These are phyloP conservation scores for Sporothrix brasiliensis DNA, from an alignment of 2,329 filamentous ascomycete species.

Conservation along the genomic window DNA sequence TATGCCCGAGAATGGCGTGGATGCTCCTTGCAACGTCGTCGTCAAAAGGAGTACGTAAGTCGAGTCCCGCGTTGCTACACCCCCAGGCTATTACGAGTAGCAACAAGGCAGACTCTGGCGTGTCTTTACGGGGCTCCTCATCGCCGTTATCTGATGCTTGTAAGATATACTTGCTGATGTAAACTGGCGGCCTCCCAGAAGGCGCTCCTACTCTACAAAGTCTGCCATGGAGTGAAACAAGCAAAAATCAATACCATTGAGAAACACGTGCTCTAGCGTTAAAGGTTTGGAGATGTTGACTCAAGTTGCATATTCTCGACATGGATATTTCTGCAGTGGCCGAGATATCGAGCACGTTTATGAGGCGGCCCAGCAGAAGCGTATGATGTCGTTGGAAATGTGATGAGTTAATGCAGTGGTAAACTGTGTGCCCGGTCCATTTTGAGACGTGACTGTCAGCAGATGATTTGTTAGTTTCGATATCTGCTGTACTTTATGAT, in stretches of 20 bases:
- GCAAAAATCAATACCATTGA: background rate
- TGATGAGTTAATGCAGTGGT: too few species aligned
- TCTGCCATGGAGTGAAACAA: constrained; percentile 14
- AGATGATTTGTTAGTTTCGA: too few species aligned
- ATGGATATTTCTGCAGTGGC: background rate
- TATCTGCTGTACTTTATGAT: too few species aligned
- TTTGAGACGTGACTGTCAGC: too few species aligned
- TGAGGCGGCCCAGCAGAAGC: background rate
- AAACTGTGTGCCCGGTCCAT: too few species aligned
- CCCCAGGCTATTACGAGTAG: constrained; percentile 10
- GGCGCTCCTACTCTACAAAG: background rate
- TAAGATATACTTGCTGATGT: background rate
- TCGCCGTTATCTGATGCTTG: constrained; percentile 9
- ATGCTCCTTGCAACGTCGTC: background rate
- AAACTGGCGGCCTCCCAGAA: constrained; percentile 11
- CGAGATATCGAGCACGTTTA: background rate
- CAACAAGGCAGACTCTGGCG: constrained; percentile 17
- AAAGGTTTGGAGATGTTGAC: background rate
- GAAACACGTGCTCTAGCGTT: constrained; percentile 21
- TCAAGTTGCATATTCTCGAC: background rate
- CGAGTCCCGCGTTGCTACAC: background rate
- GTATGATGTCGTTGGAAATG: too few species aligned
- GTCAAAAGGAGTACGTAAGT: constrained; percentile 2
- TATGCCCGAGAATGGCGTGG: constrained; percentile 11
- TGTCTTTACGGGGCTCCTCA: background rate